phyloP scores from a whole-genome alignment of 805 yeast genomes.

The Nakazawaea wyomingensis region DNA sequence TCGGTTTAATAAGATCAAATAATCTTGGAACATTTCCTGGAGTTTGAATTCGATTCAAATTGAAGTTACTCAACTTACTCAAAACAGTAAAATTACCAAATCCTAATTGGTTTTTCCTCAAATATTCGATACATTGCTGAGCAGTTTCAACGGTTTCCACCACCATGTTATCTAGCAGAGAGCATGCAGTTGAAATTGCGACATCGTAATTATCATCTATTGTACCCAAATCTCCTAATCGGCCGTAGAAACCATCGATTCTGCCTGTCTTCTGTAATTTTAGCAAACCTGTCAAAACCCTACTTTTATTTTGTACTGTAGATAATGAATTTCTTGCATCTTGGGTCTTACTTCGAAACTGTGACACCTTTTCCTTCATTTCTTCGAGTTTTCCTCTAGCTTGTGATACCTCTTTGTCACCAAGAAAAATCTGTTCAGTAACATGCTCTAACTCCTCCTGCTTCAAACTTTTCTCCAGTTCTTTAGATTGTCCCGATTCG shows the following conservation, averaged over 20 bases:
- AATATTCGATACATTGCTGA: constrained; percentile 64
- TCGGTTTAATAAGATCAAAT: constrained; percentile 74
- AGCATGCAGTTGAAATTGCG: constrained; percentile 93
- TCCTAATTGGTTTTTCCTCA: constrained; percentile 79
- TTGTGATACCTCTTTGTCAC: constrained; percentile 48
- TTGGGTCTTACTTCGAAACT: constrained; percentile 54
- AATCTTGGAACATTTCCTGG: constrained; percentile 77
- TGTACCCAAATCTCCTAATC: constrained; percentile 88
- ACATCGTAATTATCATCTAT: constrained; percentile 87
- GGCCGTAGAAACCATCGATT: constrained; percentile 79
- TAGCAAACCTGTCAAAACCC: constrained; percentile 63
- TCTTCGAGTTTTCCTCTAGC: constrained; percentile 46
- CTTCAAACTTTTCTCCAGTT: constrained; percentile 38
- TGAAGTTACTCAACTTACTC: constrained; percentile 62
- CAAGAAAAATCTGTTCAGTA: constrained; percentile 49
- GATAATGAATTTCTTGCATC: constrained; percentile 62
- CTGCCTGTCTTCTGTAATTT: constrained; percentile 76
- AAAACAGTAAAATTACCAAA: constrained; percentile 83
- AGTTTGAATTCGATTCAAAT: constrained; percentile 52
- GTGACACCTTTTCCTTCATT: constrained; percentile 47
- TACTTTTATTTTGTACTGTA: constrained; percentile 60
- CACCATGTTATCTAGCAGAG: constrained; percentile 86
- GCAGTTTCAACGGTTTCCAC: constrained; percentile 71
- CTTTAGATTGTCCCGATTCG: constrained; percentile 44
- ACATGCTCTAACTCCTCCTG: constrained; percentile 45